Conservation (phyloP, 2,329 filamentous ascomycete species). For the Emericellopsis cladophorae region DNA sequence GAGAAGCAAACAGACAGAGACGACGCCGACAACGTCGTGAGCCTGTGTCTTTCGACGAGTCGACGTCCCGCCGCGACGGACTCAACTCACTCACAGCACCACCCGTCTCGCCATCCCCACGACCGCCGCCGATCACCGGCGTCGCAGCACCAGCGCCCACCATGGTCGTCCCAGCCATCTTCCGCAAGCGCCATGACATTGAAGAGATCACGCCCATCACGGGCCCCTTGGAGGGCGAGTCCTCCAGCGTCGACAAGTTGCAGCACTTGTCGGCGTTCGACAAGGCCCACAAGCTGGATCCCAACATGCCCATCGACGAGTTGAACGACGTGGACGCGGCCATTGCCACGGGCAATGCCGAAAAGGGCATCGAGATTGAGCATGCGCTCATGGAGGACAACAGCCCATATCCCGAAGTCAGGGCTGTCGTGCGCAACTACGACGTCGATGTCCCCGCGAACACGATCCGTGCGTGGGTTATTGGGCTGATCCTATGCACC, state of each 20-base stretch:
- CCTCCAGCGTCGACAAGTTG: constrained; percentile 23
- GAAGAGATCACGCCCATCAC: constrained; percentile 30
- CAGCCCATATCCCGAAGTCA: constrained; percentile 56
- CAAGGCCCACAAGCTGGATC: constrained; percentile 49
- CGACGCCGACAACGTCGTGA: background rate
- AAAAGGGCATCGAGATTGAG: constrained; percentile 42
- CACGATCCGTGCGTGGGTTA: constrained; percentile 51
- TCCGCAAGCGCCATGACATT: constrained; percentile 31
- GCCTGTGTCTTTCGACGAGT: background rate
- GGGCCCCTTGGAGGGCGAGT: constrained; percentile 24
- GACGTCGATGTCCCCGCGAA: constrained; percentile 53
- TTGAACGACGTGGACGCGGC: constrained; percentile 47
- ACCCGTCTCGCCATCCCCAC: background rate
- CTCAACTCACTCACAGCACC: background rate
- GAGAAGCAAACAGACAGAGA: no score
- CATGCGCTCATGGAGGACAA: constrained; percentile 49
- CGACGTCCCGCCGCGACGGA: background rate
- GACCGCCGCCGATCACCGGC: background rate
- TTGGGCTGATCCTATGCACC: constrained; percentile 48
- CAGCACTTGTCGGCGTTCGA: constrained; percentile 41
- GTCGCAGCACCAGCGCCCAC: constrained; percentile 1
- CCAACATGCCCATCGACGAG: constrained; percentile 51
- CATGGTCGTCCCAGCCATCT: constrained; percentile 21
- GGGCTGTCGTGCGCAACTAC: constrained; percentile 51
- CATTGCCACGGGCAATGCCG: constrained; percentile 38